Evolutionary conservation across 805 yeast genomes (phyloP).

Genomic region (Sugiyamaella mastotermitis): DNA sequence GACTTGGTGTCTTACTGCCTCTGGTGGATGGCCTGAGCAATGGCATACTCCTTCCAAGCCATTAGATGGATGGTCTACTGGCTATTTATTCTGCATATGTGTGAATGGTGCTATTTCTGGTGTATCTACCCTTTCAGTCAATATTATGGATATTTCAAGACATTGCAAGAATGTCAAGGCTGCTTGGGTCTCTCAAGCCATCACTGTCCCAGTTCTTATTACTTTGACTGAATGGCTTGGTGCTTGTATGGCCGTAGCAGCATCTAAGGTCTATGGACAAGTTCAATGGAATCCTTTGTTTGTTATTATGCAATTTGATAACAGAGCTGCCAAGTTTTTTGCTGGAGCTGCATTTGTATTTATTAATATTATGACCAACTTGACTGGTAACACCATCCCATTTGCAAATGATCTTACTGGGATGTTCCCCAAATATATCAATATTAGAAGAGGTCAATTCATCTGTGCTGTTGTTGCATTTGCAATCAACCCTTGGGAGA

Average conservation of each 20-base stretch:
- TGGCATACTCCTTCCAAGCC: conserved; percentile 43
- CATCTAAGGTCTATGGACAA: conserved; percentile 41
- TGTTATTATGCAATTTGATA: conserved; percentile 38
- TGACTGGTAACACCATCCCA: conserved; percentile 37
- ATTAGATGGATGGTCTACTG: conserved; percentile 19
- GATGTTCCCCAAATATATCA: conserved; percentile 39
- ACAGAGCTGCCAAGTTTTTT: conserved; percentile 32
- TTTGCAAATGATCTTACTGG: conserved; percentile 51
- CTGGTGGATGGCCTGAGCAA: conserved; percentile 70
- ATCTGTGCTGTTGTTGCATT: conserved; percentile 25
- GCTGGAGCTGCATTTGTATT: conserved; percentile 17
- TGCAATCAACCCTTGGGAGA: conserved; percentile 37
- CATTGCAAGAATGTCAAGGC: conserved; percentile 10
- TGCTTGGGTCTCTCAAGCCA: conserved; percentile 13
- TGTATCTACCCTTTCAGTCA: conserved; percentile 28
- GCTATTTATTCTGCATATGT: conserved; percentile 20
- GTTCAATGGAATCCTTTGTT: conserved; percentile 42
- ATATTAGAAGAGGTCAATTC: conserved; percentile 39
- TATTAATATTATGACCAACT: conserved; percentile 14
- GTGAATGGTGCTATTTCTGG: conserved; percentile 24
- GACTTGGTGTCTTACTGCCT: no score
- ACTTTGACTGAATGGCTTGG: conserved; percentile 10
- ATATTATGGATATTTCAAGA: conserved; percentile 28
- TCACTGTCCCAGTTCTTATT: conserved; percentile 15
- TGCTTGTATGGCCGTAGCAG: conserved; percentile 37